Percentiles rank a stretch among this genome's conserved stretches.
Evolutionary conservation across 352 stramenopile genomes (phyloP).

Genomic region (Phytopythium ostracodes): DNA sequence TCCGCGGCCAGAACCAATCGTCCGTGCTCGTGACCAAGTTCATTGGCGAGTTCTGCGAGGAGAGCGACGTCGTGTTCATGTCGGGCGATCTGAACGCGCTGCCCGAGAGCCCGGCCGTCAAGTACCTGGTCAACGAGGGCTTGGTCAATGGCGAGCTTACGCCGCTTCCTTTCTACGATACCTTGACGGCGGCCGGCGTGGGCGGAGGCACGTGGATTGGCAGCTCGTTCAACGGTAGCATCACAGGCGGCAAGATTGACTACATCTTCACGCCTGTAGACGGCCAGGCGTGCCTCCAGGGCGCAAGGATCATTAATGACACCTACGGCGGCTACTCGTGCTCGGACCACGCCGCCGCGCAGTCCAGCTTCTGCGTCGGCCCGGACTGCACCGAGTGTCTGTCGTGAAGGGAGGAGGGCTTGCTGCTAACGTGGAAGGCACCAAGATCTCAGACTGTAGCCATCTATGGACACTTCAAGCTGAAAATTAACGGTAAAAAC

Average conservation of each 20-base stretch:
- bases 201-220: constrained; percentile 61
- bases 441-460: background rate
- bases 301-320: constrained; percentile 38
- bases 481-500: background rate
- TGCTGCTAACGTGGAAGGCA: too few species aligned
- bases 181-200: constrained; percentile 35
- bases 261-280: constrained; percentile 63
- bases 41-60: constrained; percentile 35
- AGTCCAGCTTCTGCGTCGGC: constrained; percentile 62
- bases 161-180: constrained; percentile 60
- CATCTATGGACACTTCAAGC: background rate
- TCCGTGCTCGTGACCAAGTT: constrained; percentile 44
- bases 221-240: constrained; percentile 33
- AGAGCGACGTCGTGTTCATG: constrained; percentile 48
- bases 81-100: constrained; percentile 70
- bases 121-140: constrained; percentile 34
- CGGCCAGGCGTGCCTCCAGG: constrained; percentile 34
- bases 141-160: constrained; percentile 24
- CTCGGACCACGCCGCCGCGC: constrained; percentile 60
- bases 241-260: constrained; percentile 44
- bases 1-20: constrained; percentile 45
- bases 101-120: constrained; percentile 25
- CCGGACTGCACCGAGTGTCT: constrained; percentile 1
- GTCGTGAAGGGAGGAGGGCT: background rate
- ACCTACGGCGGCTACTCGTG: constrained; percentile 41